Base-by-base conservation (phyloP, 75 land plant species). In the Sequoia sempervirens region DNA sequence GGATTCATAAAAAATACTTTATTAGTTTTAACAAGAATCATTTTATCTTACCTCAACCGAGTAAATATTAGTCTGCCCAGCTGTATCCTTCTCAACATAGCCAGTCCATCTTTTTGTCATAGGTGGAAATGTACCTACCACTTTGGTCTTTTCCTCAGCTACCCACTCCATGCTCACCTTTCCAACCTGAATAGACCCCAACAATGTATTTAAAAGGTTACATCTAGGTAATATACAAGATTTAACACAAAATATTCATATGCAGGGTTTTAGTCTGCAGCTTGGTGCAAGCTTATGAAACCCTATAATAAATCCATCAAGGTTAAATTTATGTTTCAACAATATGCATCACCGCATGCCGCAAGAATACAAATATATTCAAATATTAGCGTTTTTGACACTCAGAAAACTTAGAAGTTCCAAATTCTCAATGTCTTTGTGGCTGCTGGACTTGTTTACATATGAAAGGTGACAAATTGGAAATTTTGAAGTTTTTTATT, bases 51-150 rank as follows among this genome's bases (percentile, higher is more conserved):
- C 99, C 94, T 97, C 99, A 83, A 97, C 94, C 2, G 99, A 89
- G 85, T 97, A 97, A 54, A 97, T 94, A 80, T 93, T 97, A 2
- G 96, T 97, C 73, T 97, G 99, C 8, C 99, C 99, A 45, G 99
- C 99, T 66, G 99, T 95, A 58, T 95, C 99, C 90, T 96, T 96
- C 88, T 95, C 99, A 30, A 96, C 92, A 83, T 95, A 96, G 30
- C 99, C 99, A 17, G 97, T 93, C 95, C 95, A 94, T 30, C 88
- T 91, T 14, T 83, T 94, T 0, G 79, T 54, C 10, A 82, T 2
- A 20, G 99, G 99, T 30, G 99, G 97, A 56, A 43, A 97, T 28
- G 99, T 97, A 12, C 97, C 97, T 17, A 87, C 70, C 17, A 95
- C 98, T 89, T 90, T 89, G 47, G 94, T 92, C 82, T 89, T 97